Evolutionary conservation across 352 stramenopile species (phyloP), one percentile per base, ranked within the genome.

Genomic region (Phytophthora constricta): DNA sequence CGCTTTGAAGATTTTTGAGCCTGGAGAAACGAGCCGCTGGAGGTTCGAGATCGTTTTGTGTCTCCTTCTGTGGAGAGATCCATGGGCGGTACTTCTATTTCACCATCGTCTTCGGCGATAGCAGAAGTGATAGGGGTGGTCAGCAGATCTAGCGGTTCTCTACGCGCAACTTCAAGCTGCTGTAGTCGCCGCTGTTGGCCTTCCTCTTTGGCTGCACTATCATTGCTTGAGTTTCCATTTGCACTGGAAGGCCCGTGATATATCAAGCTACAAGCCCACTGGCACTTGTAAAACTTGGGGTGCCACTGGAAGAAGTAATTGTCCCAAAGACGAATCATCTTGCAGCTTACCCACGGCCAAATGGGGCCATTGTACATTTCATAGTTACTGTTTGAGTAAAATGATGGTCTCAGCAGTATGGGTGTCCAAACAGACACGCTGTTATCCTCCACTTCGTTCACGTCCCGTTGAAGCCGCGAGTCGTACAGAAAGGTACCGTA

Each of bases 231-330:
- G 51, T 58, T 62, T 22, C 42, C 59, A 22, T 56, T 51, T 47
- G 62, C 58, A 17, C 58, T 64, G 10, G 71, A 70, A 27, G 62
- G 62, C 3, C 58, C 65, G 33, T 77, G 67, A 37, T 82, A 76
- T 11, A 78, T 52, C 53, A 88, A 79, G 54, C 69, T 90, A 43
- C 80, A 83, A 1, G 84, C 79, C 84, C 86, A 93, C 26, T 86
- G 79, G 54, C 84, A 92, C 31, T 90, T 89, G 65, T 88, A 80
- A 67, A 86, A 95, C 68, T 92, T 92, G 8, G 86, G 84, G 53
- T 95, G 86, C 83, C 84, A 93, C 57, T 96, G 88, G 56, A 96
- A 90, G 51, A 93, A 96, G 51, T 94, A 96, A 33, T 78, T 74
- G 7, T 93, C 85, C 88, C 88, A 96, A 8, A 96, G 46, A 34